Conservation (phyloP, 176 grass and related monocot species). For the Chrysopogon serrulatus region DNA sequence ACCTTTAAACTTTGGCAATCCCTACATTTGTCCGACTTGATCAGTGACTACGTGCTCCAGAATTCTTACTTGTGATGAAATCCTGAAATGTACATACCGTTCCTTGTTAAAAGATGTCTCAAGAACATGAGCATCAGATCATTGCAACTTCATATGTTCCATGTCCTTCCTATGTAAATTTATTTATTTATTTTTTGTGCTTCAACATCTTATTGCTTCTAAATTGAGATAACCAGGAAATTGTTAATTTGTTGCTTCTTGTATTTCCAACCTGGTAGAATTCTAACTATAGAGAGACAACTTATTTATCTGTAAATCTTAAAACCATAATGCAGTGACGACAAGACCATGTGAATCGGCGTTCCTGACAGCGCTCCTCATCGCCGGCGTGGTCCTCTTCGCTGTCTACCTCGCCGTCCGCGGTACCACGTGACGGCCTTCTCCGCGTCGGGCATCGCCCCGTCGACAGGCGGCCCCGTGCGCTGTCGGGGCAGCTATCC, state of each 20-base stretch:
- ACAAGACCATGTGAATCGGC: too few relatives aligned
- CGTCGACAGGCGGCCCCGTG: background rate
- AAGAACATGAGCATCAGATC: too few relatives aligned
- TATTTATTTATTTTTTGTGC: background rate
- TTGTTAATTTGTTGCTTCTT: background rate
- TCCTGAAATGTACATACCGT: background rate
- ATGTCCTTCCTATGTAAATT: background rate
- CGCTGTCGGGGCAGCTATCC: constrained; percentile 38
- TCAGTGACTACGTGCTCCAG: background rate
- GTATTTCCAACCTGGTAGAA: background rate
- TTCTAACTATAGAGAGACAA: background rate
- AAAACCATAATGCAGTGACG: background rate
- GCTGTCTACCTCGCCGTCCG: constrained; percentile 61
- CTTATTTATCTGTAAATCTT: background rate
- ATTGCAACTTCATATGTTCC: background rate
- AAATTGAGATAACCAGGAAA: background rate
- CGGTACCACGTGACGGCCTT: constrained; percentile 65
- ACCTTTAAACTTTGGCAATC: too few relatives aligned
- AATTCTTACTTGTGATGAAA: background rate
- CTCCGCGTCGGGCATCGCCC: constrained; percentile 37
- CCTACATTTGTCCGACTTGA: background rate
- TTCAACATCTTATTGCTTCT: background rate
- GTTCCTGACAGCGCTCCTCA: constrained; percentile 47
- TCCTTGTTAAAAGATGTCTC: too few relatives aligned
- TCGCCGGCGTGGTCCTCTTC: constrained; percentile 64